A percentile compares a stretch with the other conserved stretches of the same genome.
These are phyloP conservation scores for Penicillium carneum DNA, from an alignment of 2,329 filamentous ascomycete species.

Conservation along the genomic window DNA sequence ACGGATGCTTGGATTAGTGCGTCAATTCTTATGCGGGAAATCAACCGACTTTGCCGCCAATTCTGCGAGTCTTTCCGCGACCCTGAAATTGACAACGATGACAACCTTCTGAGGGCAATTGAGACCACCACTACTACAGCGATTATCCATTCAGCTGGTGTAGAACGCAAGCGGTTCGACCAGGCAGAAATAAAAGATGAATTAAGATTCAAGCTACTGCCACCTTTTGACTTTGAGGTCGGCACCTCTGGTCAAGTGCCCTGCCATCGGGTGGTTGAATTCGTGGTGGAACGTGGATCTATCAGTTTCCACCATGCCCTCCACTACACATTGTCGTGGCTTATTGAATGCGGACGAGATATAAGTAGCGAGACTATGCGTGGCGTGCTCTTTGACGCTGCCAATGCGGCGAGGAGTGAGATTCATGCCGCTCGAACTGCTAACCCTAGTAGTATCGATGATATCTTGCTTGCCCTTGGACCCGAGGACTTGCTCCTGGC, in stretches of 20 bases:
- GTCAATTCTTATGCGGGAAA: constrained; percentile 89
- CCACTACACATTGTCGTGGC: constrained; percentile 95
- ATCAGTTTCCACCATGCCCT: constrained; percentile 98
- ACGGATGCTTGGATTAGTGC: constrained; percentile 98
- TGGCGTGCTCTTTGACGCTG: constrained; percentile 73
- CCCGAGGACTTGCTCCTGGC: constrained; percentile 83
- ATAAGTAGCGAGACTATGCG: constrained; percentile 73
- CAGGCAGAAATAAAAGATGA: constrained; percentile 88
- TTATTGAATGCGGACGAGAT: constrained; percentile 84
- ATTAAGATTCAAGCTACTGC: constrained; percentile 78
- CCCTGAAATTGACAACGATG: constrained; percentile 68
- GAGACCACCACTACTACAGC: constrained; percentile 75
- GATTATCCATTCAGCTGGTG: constrained; percentile 86
- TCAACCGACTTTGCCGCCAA: constrained; percentile 88
- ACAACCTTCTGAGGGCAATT: constrained; percentile 74
- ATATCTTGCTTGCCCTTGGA: constrained; percentile 55
- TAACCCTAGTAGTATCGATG: constrained; percentile 63
- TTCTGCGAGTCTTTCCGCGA: constrained; percentile 85
- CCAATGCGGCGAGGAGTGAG: constrained; percentile 54
- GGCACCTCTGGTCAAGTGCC: constrained; percentile 53
- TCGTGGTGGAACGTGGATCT: constrained; percentile 83
- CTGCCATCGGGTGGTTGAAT: constrained; percentile 77
- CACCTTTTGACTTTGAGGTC: constrained; percentile 79
- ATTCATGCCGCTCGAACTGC: constrained; percentile 69
- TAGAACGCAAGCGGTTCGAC: constrained; percentile 84